Base-by-base conservation (phyloP, 1,139 yeast species). In the Yamadazyma triangularis region DNA sequence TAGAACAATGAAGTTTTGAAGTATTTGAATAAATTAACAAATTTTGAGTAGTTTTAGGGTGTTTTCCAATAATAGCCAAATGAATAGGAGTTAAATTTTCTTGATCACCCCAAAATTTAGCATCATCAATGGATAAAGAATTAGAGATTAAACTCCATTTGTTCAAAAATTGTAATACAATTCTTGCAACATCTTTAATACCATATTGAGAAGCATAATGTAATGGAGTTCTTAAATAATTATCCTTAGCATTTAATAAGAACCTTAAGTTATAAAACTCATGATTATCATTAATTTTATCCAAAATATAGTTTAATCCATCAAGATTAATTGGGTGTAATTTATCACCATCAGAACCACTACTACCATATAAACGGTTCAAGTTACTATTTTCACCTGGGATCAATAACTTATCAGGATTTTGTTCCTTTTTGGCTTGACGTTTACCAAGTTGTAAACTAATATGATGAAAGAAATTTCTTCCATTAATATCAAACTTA, bases 171-270 rank as follows among this genome's bases (percentile, higher is more conserved):
- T 67, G 64, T 15, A 88, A 57, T 22, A 89, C 64, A 8, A 77
- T 64, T 15, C 60, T 61, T 2, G 87, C 68, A 25, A 81, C 76
- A 31, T 73, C 75, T 38, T 74, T 77, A 34, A 89, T 66, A 0
- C 97, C 97, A 52, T 80, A 87, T 48, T 86, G 94, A 2, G 94
- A 81, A 11, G 95, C 79, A 55, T 89, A 89, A 58, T 91, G 97
- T 34, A 91, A 63, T 0, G 97, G 95, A 1, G 96, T 83, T 41
- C 96, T 72, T 36, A 68, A 68, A 49, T 87, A 85, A 39, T 76
- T 79, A 52, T 91, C 98, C 28, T 72, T 71, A 26, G 80, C 78
- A 32, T 78, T 58, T 27, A 88, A 62, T 36, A 81, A 68, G 10
- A 69, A 65, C 8, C 76, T 77, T 29, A 44, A 40, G 22, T 44